Conservation (phyloP, 805 yeast species). For the Saturnispora ahearnii region DNA sequence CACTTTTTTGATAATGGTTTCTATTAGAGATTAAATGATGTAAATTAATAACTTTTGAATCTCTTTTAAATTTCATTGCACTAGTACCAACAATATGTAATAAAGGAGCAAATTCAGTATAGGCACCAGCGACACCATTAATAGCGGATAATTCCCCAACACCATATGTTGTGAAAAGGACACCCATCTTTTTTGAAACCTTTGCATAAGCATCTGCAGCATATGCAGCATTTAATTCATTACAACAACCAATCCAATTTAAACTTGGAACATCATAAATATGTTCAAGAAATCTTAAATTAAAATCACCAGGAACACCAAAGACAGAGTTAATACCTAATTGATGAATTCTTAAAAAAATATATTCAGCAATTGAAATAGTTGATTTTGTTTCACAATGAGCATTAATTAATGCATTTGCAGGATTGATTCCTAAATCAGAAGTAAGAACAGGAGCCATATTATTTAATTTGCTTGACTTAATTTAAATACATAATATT, state of each 20-base stretch:
- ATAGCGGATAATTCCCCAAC: constrained; percentile 82
- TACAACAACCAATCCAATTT: constrained; percentile 88
- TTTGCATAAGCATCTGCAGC: constrained; percentile 87
- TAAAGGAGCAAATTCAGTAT: constrained; percentile 82
- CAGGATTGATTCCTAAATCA: not conserved
- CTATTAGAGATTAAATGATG: constrained; percentile 56
- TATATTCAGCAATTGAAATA: constrained; percentile 28
- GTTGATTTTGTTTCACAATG: constrained; percentile 1
- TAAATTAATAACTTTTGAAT: constrained; percentile 18
- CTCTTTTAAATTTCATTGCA: constrained; percentile 14
- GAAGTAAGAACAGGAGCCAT: constrained; percentile 2
- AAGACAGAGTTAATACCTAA: constrained; percentile 62
- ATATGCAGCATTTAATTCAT: constrained; percentile 82
- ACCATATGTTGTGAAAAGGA: constrained; percentile 78
- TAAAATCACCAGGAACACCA: constrained; percentile 80
- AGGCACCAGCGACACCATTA: constrained; percentile 82
- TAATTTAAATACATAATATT: not conserved
- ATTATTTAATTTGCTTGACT: not conserved
- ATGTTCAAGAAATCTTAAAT: constrained; percentile 63
- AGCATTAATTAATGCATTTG: not conserved
- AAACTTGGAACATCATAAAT: constrained; percentile 65
- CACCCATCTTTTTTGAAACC: constrained; percentile 53
- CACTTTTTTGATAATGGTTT: constrained; percentile 44
- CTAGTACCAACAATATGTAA: constrained; percentile 73
- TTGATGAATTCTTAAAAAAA: constrained; percentile 72